A percentile compares a stretch with the other conserved stretches of the same genome.
These are phyloP conservation scores for Apiospora marii DNA, from an alignment of 2,329 filamentous ascomycete genomes.

Conservation along the genomic window DNA sequence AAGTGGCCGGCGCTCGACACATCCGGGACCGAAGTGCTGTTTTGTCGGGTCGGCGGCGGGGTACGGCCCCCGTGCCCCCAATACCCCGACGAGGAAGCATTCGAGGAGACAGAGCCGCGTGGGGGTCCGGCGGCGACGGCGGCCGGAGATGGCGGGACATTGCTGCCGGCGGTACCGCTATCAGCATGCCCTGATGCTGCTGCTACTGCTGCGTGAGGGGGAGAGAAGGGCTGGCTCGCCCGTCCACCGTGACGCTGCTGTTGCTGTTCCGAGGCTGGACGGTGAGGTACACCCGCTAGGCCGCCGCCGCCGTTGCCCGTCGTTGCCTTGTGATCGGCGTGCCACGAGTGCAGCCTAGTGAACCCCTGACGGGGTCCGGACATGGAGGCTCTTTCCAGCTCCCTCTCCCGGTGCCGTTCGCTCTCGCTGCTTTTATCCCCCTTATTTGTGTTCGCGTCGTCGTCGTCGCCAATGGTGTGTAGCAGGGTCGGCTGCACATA, in stretches of 20 bases:
- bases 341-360: conserved; percentile 1
- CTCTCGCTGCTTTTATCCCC: background rate
- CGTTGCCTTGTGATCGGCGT: background rate
- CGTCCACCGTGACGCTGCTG: background rate
- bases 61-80: background rate
- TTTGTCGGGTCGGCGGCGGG: background rate
- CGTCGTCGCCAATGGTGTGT: conserved; percentile 2
- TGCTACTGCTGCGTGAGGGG: too few species aligned
- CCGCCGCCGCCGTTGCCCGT: background rate
- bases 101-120: background rate
- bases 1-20: conserved; percentile 5
- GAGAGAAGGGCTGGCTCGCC: too few species aligned
- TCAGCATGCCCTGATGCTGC: background rate
- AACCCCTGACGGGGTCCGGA: background rate
- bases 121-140: background rate
- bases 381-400: conserved; percentile 7
- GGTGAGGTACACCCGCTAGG: background rate
- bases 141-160: background rate
- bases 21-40: background rate
- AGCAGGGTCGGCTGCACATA: background rate
- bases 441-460: background rate
- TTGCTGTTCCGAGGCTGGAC: background rate
- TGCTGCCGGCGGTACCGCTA: background rate
- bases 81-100: background rate
- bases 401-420: background rate